Evolutionary conservation across 345 rosid species (phyloP).

Genomic region (Populus ilicifolia): DNA sequence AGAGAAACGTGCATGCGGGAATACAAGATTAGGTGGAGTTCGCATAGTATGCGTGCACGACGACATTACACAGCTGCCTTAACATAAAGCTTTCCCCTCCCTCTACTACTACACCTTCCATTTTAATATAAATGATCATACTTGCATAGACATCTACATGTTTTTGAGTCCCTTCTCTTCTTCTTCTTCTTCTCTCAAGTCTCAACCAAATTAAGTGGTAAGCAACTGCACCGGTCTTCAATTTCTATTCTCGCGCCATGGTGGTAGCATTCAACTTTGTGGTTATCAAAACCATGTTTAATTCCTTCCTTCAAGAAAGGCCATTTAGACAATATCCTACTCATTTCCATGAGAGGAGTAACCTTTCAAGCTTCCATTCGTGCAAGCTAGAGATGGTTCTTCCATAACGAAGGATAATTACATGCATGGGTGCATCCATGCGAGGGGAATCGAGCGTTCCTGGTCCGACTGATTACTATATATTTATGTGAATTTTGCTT

Average conservation of each 20-base stretch:
- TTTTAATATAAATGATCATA: neutral
- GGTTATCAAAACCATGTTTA: neutral
- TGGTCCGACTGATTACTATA: conserved; percentile 42
- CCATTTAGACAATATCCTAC: neutral
- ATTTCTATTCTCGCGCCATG: neutral
- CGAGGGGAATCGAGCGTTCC: conserved; percentile 50
- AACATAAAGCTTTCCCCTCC: neutral
- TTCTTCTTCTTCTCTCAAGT: neutral
- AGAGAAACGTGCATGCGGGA: conserved; percentile 40
- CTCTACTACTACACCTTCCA: neutral
- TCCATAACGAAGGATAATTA: conserved; percentile 2
- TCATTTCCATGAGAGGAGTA: conserved; percentile 11
- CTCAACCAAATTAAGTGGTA: too few relatives aligned
- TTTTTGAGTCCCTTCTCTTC: neutral
- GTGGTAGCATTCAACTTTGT: neutral
- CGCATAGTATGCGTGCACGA: conserved; percentile 3
- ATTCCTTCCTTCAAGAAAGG: neutral
- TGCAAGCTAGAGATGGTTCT: neutral
- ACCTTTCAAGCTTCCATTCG: neutral
- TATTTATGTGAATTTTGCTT: neutral
- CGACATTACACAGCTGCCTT: neutral
- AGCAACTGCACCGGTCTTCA: neutral
- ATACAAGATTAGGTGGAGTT: conserved; percentile 15
- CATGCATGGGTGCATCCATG: conserved; percentile 8
- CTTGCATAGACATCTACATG: neutral